Percentiles rank a stretch among this genome's conserved stretches.
Evolutionary conservation across 2,329 filamentous ascomycete species (phyloP).

Genomic region (Passalora sequoiae): DNA sequence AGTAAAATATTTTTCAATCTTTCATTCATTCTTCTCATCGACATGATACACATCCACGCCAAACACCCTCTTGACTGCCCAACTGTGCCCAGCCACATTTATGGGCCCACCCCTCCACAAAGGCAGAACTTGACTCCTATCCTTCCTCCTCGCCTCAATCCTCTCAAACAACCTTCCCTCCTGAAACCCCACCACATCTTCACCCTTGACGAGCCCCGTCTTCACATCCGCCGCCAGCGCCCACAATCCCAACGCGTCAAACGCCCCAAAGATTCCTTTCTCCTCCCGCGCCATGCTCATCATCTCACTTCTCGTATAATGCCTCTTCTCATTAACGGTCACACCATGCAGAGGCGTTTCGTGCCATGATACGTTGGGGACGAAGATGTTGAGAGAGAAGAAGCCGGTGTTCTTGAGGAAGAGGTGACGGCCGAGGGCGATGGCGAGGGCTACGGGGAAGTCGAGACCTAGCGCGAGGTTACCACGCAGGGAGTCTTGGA

Average conservation of each 20-base stretch:
- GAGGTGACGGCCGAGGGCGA: slow-evolving; percentile 33
- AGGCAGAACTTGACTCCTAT: slow-evolving; percentile 32
- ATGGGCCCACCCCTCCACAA: slow-evolving; percentile 35
- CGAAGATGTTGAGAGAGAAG: slow-evolving; percentile 33
- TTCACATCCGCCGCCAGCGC: slow-evolving; percentile 30
- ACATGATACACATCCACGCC: slow-evolving; percentile 31
- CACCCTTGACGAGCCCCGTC: slow-evolving; percentile 28
- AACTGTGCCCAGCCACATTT: slow-evolving; percentile 30
- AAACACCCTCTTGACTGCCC: slow-evolving; percentile 32
- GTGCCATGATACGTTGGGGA: slow-evolving; percentile 30
- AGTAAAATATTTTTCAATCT: too few relatives aligned
- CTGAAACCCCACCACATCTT: slow-evolving; percentile 33
- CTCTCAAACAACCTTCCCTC: slow-evolving; percentile 29
- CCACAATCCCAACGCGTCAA: slow-evolving; percentile 34
- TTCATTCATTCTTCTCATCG: slow-evolving; percentile 25
- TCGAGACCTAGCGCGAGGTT: slow-evolving; percentile 36
- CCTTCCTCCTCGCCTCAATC: slow-evolving; percentile 29
- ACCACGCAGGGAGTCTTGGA: slow-evolving; percentile 33
- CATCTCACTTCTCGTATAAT: slow-evolving; percentile 30
- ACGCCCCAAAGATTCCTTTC: slow-evolving; percentile 20
- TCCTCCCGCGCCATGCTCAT: slow-evolving; percentile 20
- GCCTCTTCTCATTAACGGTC: slow-evolving; percentile 28
- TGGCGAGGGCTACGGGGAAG: slow-evolving; percentile 33
- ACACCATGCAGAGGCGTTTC: slow-evolving; percentile 30
- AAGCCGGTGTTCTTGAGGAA: slow-evolving; percentile 31